Base-by-base conservation (phyloP, 2,329 filamentous ascomycete species). In the Teratosphaeria epicoccoides region DNA sequence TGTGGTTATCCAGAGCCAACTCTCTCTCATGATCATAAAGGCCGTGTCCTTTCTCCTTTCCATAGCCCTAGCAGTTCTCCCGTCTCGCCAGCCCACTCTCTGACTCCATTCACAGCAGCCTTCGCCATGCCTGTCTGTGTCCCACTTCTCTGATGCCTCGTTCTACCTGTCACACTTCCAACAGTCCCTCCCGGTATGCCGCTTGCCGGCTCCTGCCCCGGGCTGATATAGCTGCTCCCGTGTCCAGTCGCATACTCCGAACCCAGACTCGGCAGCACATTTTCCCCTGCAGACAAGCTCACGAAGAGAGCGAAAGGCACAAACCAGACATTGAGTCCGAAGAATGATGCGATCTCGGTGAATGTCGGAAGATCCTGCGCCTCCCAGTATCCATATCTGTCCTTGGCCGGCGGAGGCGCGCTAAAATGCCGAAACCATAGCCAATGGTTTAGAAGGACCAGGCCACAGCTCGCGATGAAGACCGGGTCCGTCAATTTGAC, bases 391-490 rank as follows among this genome's bases (percentile, higher is more conserved):
- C 87, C 81, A 65, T 85, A 84, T 65, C 80, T 77, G 50, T 81
- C 78, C 3, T 77, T 63, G 57, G 84, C 78, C 14, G 61, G 46
- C 2, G 70, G 69, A 11, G 78, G 75, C 51, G 76, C 71, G 53
- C 86, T 91, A 70, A 98, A 98, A 71, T 97, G 84, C 52, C 81
- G 81, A 76, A 98, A 97, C 91, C 93, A 98, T 48, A 95, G 76
- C 71, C 88, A 96, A 69, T 98, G 93, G 70, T 98, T 95, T 29
- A 85, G 62, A 1, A 95, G 76, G 10, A 98, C 93, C 28, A 97
- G 78, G 2, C 81, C 83, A 63, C 90, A 96, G 0, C 89, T 95
- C 0, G 82, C 64, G 17, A 97, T 64, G 68, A 98, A 97, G 9
- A 96, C 69, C 1, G 91, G 90, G 63, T 96, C 89, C 0, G 84